These are phyloP conservation scores for Verticillium nubilum DNA, from an alignment of 2,329 filamentous ascomycete species.

Conservation along the genomic window DNA sequence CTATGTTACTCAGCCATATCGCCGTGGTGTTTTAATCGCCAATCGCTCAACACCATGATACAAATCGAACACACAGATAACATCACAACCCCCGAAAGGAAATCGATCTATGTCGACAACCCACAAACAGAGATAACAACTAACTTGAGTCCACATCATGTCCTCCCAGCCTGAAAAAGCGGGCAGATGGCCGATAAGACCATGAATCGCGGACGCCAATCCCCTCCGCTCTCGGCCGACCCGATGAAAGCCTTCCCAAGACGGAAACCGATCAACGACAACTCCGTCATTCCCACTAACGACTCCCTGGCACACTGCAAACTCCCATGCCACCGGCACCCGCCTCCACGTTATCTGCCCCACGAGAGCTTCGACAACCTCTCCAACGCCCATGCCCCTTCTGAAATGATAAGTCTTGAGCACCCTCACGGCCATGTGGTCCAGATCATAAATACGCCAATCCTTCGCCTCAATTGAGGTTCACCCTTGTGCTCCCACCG, in stretches of 20 bases:
- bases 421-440: neutral
- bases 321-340: neutral
- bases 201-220: neutral
- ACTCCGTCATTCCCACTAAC: neutral
- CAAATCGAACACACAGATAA: neutral
- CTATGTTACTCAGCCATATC: no score
- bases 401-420: neutral
- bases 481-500: neutral
- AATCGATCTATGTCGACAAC: neutral
- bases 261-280: neutral
- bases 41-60: neutral
- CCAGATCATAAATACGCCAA: neutral
- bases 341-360: neutral
- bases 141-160: neutral
- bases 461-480: neutral
- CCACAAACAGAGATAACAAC: neutral
- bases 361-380: neutral
- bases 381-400: neutral
- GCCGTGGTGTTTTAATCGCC: neutral
- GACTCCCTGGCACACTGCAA: neutral
- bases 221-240: neutral
- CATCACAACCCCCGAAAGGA: neutral
- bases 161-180: neutral
- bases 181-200: neutral
- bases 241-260: neutral